These are phyloP conservation scores for Cyclotella baltica DNA, from an alignment of 108 stramenopile species.

Conservation along the genomic window DNA sequence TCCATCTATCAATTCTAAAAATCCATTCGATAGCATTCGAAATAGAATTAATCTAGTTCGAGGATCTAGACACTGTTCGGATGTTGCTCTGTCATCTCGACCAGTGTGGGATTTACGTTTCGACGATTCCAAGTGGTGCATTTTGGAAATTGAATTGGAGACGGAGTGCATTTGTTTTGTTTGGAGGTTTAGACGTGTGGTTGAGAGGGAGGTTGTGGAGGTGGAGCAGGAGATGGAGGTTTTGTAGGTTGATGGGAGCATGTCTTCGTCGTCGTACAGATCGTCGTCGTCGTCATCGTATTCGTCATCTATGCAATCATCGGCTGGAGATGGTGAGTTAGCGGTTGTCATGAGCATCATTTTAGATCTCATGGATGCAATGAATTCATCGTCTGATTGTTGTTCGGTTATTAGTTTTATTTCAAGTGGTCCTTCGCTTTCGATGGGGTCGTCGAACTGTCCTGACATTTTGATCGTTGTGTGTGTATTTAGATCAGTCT, in stretches of 20 bases:
- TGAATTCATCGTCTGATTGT: conserved; percentile 30
- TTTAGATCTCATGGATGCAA: conserved; percentile 39
- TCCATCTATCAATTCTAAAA: conserved; percentile 93
- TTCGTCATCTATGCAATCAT: conserved; percentile 29
- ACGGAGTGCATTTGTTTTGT: conserved; percentile 69
- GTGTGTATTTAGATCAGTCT: background rate
- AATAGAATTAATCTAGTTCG: conserved; percentile 96
- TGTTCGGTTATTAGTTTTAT: background rate
- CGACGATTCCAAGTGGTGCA: conserved; percentile 87
- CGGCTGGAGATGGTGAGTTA: conserved; percentile 1
- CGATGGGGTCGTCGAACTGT: conserved; percentile 66
- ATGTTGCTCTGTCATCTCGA: conserved; percentile 95
- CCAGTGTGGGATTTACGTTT: conserved; percentile 90
- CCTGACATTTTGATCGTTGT: conserved; percentile 44
- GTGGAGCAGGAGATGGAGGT: conserved; percentile 3
- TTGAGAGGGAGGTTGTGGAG: conserved; percentile 9
- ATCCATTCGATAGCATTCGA: conserved; percentile 93
- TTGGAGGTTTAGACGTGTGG: conserved; percentile 76
- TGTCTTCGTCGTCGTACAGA: conserved; percentile 39
- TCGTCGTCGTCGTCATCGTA: conserved; percentile 61
- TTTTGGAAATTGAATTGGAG: conserved; percentile 85
- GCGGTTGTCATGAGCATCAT: conserved; percentile 18
- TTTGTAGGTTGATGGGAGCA: conserved; percentile 13
- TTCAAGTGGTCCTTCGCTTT: conserved; percentile 21
- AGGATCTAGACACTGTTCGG: conserved; percentile 96